phyloP scores from a whole-genome alignment of 768 basidiomycete genomes.

The Lactarius deliciosus region DNA sequence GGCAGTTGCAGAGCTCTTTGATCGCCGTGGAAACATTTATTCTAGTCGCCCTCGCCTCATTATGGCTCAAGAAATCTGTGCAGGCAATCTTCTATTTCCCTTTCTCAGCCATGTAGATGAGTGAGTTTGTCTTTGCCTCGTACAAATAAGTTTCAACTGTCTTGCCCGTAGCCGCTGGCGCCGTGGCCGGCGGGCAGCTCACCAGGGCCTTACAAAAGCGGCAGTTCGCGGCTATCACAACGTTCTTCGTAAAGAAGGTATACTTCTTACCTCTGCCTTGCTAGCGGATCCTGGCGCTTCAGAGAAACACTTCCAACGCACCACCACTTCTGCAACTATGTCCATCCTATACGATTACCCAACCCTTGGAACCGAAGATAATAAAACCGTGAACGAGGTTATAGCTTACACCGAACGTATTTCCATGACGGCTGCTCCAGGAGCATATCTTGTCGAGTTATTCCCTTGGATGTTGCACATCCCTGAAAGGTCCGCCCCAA shows the following conservation, averaged over 20 bases:
- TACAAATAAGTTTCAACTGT: background rate
- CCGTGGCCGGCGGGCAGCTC: background rate
- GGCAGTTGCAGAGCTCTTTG: background rate
- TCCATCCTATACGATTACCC: background rate
- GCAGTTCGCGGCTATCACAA: background rate
- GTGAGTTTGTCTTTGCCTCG: background rate
- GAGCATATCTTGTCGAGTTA: background rate
- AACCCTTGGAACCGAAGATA: background rate
- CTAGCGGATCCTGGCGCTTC: background rate
- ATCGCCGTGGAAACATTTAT: background rate
- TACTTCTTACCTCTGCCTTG: background rate
- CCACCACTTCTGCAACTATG: background rate
- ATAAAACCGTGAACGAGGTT: background rate
- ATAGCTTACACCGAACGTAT: background rate
- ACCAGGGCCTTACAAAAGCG: background rate
- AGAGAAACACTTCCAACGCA: background rate
- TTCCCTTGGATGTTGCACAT: background rate
- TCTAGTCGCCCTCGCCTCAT: background rate
- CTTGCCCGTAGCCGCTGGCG: background rate
- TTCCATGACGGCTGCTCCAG: background rate
- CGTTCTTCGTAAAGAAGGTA: background rate
- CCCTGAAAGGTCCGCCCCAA: background rate
- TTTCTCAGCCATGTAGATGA: background rate
- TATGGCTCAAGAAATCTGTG: background rate
- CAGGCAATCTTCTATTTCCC: background rate